Conservation (phyloP, 2,329 filamentous ascomycete genomes). For the Dryadomyces quercus-mongolicae region DNA sequence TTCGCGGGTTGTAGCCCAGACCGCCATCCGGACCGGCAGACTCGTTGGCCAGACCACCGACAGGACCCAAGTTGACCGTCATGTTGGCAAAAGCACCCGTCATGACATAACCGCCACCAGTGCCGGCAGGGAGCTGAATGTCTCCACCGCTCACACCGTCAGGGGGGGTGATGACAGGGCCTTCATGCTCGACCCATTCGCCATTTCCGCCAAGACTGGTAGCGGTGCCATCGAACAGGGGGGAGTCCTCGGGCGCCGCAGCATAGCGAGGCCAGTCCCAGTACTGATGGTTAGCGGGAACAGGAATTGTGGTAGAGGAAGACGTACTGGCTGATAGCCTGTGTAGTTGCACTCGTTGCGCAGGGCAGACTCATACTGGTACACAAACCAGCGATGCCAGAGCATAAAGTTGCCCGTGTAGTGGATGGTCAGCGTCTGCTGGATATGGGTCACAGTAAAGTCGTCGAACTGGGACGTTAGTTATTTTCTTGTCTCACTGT, state of each 20-base stretch:
- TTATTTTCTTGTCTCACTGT: neutral
- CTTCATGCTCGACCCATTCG: slow-evolving; percentile 18
- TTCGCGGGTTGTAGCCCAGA: slow-evolving; percentile 24
- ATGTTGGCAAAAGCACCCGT: slow-evolving; percentile 31
- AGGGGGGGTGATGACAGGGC: slow-evolving; percentile 18
- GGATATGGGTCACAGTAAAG: slow-evolving; percentile 9
- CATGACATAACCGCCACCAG: slow-evolving; percentile 38
- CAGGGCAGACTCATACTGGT: slow-evolving; percentile 20
- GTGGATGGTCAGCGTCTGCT: slow-evolving; percentile 11
- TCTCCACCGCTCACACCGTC: slow-evolving; percentile 15
- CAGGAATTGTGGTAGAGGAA: slow-evolving; percentile 5
- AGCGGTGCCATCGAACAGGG: slow-evolving; percentile 38
- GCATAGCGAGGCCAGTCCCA: slow-evolving; percentile 37
- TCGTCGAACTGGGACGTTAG: slow-evolving; percentile 16
- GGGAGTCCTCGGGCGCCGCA: slow-evolving; percentile 28
- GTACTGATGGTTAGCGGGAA: slow-evolving; percentile 19
- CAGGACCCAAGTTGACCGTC: slow-evolving; percentile 22
- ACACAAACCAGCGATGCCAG: slow-evolving; percentile 23
- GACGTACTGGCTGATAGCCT: slow-evolving; percentile 15
- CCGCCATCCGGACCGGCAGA: slow-evolving; percentile 14
- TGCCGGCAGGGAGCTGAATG: slow-evolving; percentile 23
- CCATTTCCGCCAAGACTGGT: slow-evolving; percentile 35
- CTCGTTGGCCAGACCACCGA: slow-evolving; percentile 13
- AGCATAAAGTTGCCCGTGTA: slow-evolving; percentile 20
- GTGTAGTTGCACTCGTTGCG: slow-evolving; percentile 18